phyloP scores from a whole-genome alignment of 306 rosid genomes.

The Astragalus glycyphyllos region DNA sequence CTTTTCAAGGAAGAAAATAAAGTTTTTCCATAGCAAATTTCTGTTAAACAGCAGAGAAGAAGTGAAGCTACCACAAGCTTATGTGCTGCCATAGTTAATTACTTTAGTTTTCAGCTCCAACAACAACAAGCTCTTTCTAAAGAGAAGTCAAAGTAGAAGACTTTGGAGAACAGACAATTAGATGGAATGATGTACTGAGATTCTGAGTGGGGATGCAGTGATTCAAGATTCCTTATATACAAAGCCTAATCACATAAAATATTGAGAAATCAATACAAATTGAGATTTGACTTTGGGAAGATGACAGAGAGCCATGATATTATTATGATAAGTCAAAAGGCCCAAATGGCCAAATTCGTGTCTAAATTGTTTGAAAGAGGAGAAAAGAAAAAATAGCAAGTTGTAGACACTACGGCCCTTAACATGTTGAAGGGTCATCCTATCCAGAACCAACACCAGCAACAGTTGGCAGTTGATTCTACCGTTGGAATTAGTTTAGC shows the following conservation, averaged over 20 bases:
- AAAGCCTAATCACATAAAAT: constrained; percentile 1
- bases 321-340: constrained; percentile 36
- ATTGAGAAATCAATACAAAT: constrained; percentile 7
- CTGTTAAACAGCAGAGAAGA: constrained; percentile 58
- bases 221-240: constrained; percentile 39
- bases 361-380: background rate
- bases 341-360: constrained; percentile 10
- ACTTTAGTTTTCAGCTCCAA: constrained; percentile 20
- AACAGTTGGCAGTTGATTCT: background rate
- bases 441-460: background rate
- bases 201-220: constrained; percentile 37
- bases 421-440: constrained; percentile 35
- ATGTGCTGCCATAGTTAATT: constrained; percentile 60
- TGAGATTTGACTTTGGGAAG: constrained; percentile 17
- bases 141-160: constrained; percentile 24
- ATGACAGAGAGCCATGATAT: background rate
- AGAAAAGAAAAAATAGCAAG: constrained; percentile 5
- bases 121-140: constrained; percentile 7
- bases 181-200: constrained; percentile 3
- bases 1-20: constrained; percentile 63
- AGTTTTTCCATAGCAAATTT: constrained; percentile 54
- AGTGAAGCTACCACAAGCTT: constrained; percentile 58
- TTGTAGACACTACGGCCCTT: constrained; percentile 40
- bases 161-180: constrained; percentile 24
- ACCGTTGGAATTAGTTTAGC: background rate